Evolutionary conservation across 1,139 yeast species (phyloP).

Genomic region (Taphrina pruni): DNA sequence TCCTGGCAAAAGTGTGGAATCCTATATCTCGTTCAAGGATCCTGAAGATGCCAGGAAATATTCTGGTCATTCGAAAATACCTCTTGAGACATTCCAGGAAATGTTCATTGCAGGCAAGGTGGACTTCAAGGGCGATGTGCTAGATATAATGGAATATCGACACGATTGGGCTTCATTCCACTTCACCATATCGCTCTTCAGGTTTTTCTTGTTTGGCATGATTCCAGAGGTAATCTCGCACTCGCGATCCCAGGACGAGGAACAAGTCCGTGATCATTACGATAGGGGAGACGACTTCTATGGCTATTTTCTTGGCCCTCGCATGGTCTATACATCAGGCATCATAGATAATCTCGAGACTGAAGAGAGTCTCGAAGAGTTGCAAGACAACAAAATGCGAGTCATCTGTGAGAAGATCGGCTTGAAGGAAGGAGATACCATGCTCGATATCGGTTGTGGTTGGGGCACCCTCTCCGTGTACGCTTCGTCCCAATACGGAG

Average conservation of each 20-base stretch:
- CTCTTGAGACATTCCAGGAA: conserved; percentile 92
- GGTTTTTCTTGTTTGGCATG: conserved; percentile 83
- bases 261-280: conserved; percentile 93
- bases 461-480: conserved; percentile 93
- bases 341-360: conserved; percentile 70
- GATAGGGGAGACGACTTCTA: conserved; percentile 97
- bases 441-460: conserved; percentile 90
- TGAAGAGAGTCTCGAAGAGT: conserved; percentile 80
- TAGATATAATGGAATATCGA: conserved; percentile 81
- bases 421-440: conserved; percentile 70
- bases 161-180: conserved; percentile 90
- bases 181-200: conserved; percentile 78
- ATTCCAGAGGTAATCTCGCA: conserved; percentile 93
- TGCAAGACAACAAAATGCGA: conserved; percentile 89
- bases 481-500: conserved; percentile 83
- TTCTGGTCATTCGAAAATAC: conserved; percentile 74
- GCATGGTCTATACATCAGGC: conserved; percentile 94
- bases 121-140: conserved; percentile 83
- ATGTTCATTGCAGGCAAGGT: conserved; percentile 84
- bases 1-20: conserved; percentile 79
- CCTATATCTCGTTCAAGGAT: conserved; percentile 82
- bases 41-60: conserved; percentile 74
- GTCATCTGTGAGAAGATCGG: conserved; percentile 87
- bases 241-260: conserved; percentile 92
- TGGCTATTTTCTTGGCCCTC: conserved; percentile 91